A percentile compares a stretch with the other conserved stretches of the same genome.
Evolutionary conservation across 306 rosid genomes (phyloP).

Genomic region (Rosa rugosa): DNA sequence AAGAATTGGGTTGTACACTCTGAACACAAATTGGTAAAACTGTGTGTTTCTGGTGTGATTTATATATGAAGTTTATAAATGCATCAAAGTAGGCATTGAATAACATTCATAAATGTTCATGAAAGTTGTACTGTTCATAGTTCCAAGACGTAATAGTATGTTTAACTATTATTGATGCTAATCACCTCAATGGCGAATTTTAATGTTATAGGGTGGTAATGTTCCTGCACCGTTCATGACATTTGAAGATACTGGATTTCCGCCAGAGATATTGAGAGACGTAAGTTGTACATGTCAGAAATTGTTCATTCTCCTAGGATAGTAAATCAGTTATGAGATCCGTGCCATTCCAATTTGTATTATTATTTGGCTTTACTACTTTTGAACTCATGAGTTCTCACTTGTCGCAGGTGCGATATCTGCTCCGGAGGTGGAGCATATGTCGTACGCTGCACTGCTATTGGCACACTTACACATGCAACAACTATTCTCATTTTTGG

Average conservation of each 20-base stretch:
- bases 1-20: neutral
- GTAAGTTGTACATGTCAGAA: slow-evolving; percentile 44
- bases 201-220: slow-evolving; percentile 78
- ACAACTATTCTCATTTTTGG: slow-evolving; percentile 94
- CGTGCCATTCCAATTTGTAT: slow-evolving; percentile 25
- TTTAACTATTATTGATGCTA: neutral
- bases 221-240: slow-evolving; percentile 93
- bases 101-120: neutral
- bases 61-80: neutral
- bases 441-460: slow-evolving; percentile 99
- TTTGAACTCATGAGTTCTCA: slow-evolving; percentile 78
- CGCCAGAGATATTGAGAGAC: slow-evolving; percentile 94
- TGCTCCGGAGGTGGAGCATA: slow-evolving; percentile 99
- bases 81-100: neutral
- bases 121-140: slow-evolving; percentile 12
- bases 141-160: neutral
- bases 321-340: slow-evolving; percentile 35
- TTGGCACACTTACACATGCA: slow-evolving; percentile 93
- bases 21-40: neutral
- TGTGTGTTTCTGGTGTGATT: neutral
- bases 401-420: slow-evolving; percentile 99
- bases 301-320: slow-evolving; percentile 24
- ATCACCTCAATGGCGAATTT: slow-evolving; percentile 25
- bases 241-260: slow-evolving; percentile 90
- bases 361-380: slow-evolving; percentile 31